Base-by-base conservation (phyloP, 176 grass and related monocot species). In the Carex myosuroides region DNA sequence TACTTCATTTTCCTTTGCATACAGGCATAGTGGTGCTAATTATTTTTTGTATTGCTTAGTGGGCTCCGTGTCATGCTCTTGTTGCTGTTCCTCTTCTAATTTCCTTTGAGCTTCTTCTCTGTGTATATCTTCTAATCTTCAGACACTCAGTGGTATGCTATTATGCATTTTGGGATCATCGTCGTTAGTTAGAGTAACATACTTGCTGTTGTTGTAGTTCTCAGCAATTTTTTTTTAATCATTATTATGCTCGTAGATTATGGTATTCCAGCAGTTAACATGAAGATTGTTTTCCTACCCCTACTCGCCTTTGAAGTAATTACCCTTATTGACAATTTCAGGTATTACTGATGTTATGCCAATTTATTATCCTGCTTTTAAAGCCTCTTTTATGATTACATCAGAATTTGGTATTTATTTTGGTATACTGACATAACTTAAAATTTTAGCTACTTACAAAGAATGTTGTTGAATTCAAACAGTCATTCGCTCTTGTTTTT, bases 261-360 rank as follows among this genome's bases (percentile, higher is more conserved):
- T 44, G 41, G 17, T 67, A 68, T 50, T 83, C 81, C 82, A 10
- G 75, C 87, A 79, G 82, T 91, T 91, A 90, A 92, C 83, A 85
- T 98, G 88, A 94, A 94, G 95, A 90, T 98, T 70, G 92, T 98
- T 13, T 94, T 98, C 82, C 90, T 98, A 85, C 95, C 95, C 44
- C 69, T 98, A 32, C 63, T 98, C 57, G 85, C 87, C 16, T 93
- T 98, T 85, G 95, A 98, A 91, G 79, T 73, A 77, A 90, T 93
- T 89, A 90, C 94, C 69, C 95, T 98, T 61, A 73, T 93, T n/a
- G 94, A 97, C 85, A 97, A 97, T 87, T 92, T 94, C 84, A 97
- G 94, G 94, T 97, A 92, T 50, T 41, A 48, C 69, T 46, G n/a
- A 56, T 1, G 2, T 55, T 30, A 77, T 77, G 50, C 22, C 72